These are phyloP conservation scores for Salvia rosmarinus DNA, from an alignment of 257 asterid species.

Conservation along the genomic window DNA sequence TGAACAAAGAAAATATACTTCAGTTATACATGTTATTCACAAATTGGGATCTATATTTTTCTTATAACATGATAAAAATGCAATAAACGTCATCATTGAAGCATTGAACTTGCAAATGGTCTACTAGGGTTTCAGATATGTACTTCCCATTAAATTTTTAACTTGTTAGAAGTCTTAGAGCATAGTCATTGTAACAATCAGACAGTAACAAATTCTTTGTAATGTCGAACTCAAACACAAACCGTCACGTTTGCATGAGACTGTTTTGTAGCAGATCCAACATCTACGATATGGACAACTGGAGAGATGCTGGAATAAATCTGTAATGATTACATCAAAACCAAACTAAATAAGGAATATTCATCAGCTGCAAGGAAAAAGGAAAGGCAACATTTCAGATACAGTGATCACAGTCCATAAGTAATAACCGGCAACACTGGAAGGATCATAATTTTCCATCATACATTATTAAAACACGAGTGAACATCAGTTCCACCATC, in stretches of 20 bases:
- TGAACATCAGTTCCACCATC: neutral
- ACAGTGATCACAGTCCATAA: conserved; percentile 7
- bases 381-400: conserved; percentile 15
- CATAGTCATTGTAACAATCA: conserved; percentile 1
- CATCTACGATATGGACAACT: conserved; percentile 82
- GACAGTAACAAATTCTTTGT: conserved; percentile 4
- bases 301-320: conserved; percentile 91
- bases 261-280: conserved; percentile 72
- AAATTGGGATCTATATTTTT: neutral
- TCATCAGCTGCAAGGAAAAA: neutral
- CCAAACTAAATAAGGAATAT: conserved; percentile 23
- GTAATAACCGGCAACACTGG: neutral
- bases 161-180: neutral
- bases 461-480: neutral
- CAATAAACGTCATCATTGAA: neutral
- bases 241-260: conserved; percentile 90
- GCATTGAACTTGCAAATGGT: neutral
- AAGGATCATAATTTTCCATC: neutral
- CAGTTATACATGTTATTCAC: neutral
- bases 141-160: neutral
- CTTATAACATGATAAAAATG: neutral
- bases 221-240: conserved; percentile 34
- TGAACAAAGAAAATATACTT: conserved; percentile 37
- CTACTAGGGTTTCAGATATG: neutral
- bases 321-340: conserved; percentile 46